Conservation (phyloP, 2,329 filamentous ascomycete genomes). For the Epichloe bromicola region DNA sequence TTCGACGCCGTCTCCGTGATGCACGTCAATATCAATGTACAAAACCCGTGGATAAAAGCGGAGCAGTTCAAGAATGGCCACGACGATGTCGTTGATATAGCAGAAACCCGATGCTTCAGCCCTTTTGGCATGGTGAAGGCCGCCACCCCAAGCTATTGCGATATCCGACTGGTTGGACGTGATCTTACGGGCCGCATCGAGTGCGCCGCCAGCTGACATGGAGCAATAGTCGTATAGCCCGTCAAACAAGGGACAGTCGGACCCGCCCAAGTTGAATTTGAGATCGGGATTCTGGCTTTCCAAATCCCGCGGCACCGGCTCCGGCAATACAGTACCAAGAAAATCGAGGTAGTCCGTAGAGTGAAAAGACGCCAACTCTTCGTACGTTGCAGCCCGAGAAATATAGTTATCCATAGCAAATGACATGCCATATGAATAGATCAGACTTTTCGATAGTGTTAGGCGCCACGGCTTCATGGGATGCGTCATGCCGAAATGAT, state of each 20-base stretch:
- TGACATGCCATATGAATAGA: constrained; percentile 90
- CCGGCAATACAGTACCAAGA: constrained; percentile 57
- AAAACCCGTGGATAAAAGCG: constrained; percentile 72
- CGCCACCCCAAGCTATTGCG: constrained; percentile 94
- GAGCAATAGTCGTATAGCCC: constrained; percentile 92
- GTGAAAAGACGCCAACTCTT: constrained; percentile 82
- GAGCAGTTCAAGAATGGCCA: constrained; percentile 80
- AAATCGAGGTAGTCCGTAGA: constrained; percentile 85
- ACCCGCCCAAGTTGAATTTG: constrained; percentile 76
- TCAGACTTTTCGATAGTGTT: constrained; percentile 86
- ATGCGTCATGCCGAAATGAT: constrained; percentile 93
- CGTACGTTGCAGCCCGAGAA: constrained; percentile 68
- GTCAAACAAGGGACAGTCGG: constrained; percentile 93
- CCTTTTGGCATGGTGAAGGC: constrained; percentile 92
- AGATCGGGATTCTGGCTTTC: constrained; percentile 50
- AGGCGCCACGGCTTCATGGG: constrained; percentile 99
- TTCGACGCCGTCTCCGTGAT: constrained; percentile 83
- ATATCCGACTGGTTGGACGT: constrained; percentile 82
- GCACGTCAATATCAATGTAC: constrained; percentile 90
- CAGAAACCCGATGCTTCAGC: constrained; percentile 91
- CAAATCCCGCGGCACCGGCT: constrained; percentile 49
- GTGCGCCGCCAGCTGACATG: constrained; percentile 78
- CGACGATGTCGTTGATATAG: constrained; percentile 97
- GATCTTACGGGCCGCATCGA: constrained; percentile 84
- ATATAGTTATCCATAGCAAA: constrained; percentile 94